These are phyloP conservation scores for Mrakia hoshinonis DNA, from an alignment of 768 basidiomycete species.

Conservation along the genomic window DNA sequence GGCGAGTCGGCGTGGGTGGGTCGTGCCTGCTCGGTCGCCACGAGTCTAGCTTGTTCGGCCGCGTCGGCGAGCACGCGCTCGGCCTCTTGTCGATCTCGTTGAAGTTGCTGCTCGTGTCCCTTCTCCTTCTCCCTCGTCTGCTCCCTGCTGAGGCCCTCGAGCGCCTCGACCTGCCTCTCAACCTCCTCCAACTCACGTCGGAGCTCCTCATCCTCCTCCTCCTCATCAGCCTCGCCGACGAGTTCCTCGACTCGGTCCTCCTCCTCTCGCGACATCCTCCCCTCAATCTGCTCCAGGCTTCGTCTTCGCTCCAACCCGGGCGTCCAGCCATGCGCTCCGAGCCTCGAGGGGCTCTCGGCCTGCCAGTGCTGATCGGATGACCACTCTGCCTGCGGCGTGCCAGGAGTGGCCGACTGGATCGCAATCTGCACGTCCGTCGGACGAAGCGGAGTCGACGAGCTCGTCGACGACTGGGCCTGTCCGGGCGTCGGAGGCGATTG, in stretches of 20 bases:
- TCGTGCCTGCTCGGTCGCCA: not conserved
- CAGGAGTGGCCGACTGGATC: constrained; percentile 3
- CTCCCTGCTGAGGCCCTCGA: not conserved
- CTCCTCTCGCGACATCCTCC: not conserved
- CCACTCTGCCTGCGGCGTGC: not conserved
- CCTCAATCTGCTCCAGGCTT: not conserved
- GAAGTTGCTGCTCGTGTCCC: not conserved
- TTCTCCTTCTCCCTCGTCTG: not conserved
- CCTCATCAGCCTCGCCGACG: not conserved
- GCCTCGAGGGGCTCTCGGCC: not conserved
- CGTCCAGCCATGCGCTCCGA: not conserved
- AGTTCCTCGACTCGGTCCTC: constrained; percentile 3
- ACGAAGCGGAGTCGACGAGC: constrained; percentile 4
- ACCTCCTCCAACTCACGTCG: constrained; percentile 6
- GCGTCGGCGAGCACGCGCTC: too few species aligned
- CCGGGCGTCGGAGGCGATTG: not conserved
- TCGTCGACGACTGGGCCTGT: too few species aligned
- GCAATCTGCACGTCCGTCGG: constrained; percentile 11
- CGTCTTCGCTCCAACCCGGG: not conserved
- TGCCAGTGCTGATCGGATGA: not conserved
- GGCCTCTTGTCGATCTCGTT: not conserved
- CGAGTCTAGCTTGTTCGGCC: too few species aligned
- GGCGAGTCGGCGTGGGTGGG: not conserved
- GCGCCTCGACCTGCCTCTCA: not conserved
- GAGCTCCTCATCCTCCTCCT: constrained; percentile 11